These are phyloP conservation scores for Penicillium sp. DNA, from an alignment of 2,329 filamentous ascomycete genomes.

Conservation along the genomic window DNA sequence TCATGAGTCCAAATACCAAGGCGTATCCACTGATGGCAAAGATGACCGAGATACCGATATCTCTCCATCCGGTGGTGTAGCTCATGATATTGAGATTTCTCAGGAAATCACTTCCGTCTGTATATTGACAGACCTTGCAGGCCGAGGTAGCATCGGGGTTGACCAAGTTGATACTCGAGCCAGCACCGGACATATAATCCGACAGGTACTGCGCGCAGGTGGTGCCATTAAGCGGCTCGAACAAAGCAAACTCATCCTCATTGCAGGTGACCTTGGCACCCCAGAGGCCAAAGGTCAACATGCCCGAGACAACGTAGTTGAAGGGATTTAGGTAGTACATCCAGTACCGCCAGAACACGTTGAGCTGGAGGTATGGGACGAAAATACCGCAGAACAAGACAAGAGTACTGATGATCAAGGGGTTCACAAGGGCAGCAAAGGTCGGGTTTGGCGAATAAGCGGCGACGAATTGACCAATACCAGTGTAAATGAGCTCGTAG, in stretches of 20 bases:
- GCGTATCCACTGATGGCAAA: constrained; percentile 57
- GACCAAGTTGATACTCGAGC: constrained; percentile 50
- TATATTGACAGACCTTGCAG: constrained; percentile 63
- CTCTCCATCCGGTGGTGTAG: constrained; percentile 65
- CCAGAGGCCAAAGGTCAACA: constrained; percentile 55
- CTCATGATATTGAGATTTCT: constrained; percentile 57
- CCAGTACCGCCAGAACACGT: constrained; percentile 69
- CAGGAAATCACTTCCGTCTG: constrained; percentile 58
- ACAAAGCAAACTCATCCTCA: constrained; percentile 49
- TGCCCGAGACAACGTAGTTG: constrained; percentile 58
- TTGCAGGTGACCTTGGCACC: constrained; percentile 48
- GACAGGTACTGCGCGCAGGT: constrained; percentile 58
- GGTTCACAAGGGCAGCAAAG: constrained; percentile 71
- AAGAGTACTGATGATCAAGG: constrained; percentile 71
- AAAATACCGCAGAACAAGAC: constrained; percentile 70
- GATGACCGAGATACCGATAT: constrained; percentile 58
- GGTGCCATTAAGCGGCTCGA: constrained; percentile 43
- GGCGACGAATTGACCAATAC: constrained; percentile 75
- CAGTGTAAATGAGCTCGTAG: constrained; percentile 68
- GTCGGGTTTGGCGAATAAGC: constrained; percentile 66
- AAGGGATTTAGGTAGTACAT: constrained; percentile 60
- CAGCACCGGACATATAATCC: constrained; percentile 49
- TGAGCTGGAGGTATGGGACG: constrained; percentile 60
- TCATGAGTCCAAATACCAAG: constrained; percentile 45
- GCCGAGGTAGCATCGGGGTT: constrained; percentile 57